Conservation (phyloP, 371 early-diverging fungal genomes). For the Syncephalis plumigaleata region DNA sequence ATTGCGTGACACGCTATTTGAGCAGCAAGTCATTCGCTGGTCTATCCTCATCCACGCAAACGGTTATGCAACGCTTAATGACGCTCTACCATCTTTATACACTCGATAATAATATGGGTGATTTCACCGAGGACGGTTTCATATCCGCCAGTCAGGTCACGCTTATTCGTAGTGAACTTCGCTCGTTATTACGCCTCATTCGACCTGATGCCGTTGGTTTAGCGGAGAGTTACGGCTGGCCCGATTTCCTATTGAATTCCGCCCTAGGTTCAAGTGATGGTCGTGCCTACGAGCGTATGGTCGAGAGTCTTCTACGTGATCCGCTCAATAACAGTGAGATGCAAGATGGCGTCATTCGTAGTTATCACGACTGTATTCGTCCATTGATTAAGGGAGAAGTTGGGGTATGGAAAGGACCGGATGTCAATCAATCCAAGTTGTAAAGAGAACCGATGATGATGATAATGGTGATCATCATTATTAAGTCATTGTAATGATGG, state of each 20-base stretch:
- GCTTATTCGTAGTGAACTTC: slow-evolving; percentile 22
- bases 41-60: no score
- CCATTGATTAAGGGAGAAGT: slow-evolving; percentile 19
- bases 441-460: no score
- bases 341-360: slow-evolving; percentile 17
- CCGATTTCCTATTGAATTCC: slow-evolving; percentile 50
- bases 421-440: no score
- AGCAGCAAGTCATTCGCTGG: not conserved
- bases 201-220: slow-evolving; percentile 52
- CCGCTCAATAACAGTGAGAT: slow-evolving; percentile 32
- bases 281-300: slow-evolving; percentile 46
- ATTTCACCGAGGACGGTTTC: slow-evolving; percentile 36
- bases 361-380: slow-evolving; percentile 31
- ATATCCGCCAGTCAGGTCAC: slow-evolving; percentile 24
- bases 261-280: slow-evolving; percentile 54
- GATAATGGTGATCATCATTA: no score
- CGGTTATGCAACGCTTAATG: slow-evolving; percentile 10
- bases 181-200: slow-evolving; percentile 24
- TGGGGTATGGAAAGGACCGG: not conserved
- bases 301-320: slow-evolving; percentile 40
- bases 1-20: slow-evolving; percentile 1
- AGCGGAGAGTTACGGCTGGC: slow-evolving; percentile 50
- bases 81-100: slow-evolving; percentile 22
- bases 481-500: no score
- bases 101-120: slow-evolving; percentile 39